Conservation (phyloP, 768 basidiomycete species). For the Lactifluus piperatus region DNA sequence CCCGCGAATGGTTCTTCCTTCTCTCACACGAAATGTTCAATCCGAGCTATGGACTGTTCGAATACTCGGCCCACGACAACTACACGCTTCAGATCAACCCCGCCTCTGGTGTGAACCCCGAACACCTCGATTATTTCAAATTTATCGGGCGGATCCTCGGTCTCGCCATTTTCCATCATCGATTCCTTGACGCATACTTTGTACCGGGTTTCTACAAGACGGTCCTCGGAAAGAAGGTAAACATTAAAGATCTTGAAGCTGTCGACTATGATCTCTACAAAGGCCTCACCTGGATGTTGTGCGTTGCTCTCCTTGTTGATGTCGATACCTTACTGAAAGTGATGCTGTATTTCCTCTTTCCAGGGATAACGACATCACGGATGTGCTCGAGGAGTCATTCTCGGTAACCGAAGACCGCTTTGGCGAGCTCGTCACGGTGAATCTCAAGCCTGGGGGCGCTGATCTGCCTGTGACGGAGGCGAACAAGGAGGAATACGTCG, state of each 20-base stretch:
- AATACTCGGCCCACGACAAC: slow-evolving; percentile 73
- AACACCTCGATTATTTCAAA: slow-evolving; percentile 73
- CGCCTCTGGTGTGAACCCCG: slow-evolving; percentile 65
- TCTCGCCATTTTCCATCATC: slow-evolving; percentile 67
- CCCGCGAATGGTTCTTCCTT: slow-evolving; percentile 84
- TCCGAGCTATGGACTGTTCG: slow-evolving; percentile 73
- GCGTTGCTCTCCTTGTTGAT: slow-evolving; percentile 25
- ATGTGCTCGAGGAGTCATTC: slow-evolving; percentile 66
- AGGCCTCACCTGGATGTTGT: slow-evolving; percentile 71
- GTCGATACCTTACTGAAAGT: neutral
- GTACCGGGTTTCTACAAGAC: slow-evolving; percentile 77
- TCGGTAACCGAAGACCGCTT: slow-evolving; percentile 65
- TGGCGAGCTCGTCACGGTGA: slow-evolving; percentile 59
- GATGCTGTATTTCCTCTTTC: neutral
- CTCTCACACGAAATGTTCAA: slow-evolving; percentile 79
- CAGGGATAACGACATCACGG: slow-evolving; percentile 71
- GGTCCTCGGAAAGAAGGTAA: slow-evolving; percentile 53
- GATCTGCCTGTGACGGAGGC: slow-evolving; percentile 57
- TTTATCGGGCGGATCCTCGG: slow-evolving; percentile 71
- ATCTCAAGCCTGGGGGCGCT: slow-evolving; percentile 55
- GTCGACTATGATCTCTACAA: slow-evolving; percentile 62
- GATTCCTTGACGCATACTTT: slow-evolving; percentile 74
- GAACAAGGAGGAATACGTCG: slow-evolving; percentile 74
- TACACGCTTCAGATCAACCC: slow-evolving; percentile 78
- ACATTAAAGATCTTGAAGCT: slow-evolving; percentile 56